Evolutionary conservation across 169 alveolate species (phyloP).

Genomic region (Eimeria zaria): DNA sequence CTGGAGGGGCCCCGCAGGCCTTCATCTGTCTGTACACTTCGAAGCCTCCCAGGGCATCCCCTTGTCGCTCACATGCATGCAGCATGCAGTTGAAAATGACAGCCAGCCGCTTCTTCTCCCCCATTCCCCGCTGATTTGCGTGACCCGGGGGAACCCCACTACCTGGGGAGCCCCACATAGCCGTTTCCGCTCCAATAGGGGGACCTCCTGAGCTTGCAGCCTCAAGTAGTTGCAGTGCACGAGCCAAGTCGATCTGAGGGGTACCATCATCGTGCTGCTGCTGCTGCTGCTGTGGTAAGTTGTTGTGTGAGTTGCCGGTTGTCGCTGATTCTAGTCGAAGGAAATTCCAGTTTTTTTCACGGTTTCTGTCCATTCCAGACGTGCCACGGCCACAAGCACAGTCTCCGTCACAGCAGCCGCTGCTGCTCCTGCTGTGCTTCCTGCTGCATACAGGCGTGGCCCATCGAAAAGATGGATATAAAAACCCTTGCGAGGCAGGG

Average conservation of each 20-base stretch:
- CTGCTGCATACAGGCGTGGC: conserved; percentile 12
- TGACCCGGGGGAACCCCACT: not conserved
- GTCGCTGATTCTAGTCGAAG: not conserved
- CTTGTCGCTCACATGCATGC: conserved; percentile 74
- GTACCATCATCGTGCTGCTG: conserved; percentile 17
- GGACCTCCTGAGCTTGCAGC: conserved; percentile 67
- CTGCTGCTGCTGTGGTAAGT: not conserved
- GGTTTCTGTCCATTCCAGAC: not conserved
- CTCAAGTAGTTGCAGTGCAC: conserved; percentile 63
- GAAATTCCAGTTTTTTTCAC: not conserved
- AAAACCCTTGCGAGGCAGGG: not conserved
- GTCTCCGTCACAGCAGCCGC: not conserved
- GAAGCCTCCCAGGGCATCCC: conserved; percentile 69
- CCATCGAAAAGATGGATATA: not conserved
- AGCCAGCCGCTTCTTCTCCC: conserved; percentile 66
- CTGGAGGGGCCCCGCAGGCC: conserved; percentile 57
- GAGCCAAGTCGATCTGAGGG: conserved; percentile 68
- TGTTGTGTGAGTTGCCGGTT: not conserved
- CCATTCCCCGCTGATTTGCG: conserved; percentile 10
- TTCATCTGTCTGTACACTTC: conserved; percentile 65
- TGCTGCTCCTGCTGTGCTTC: not conserved
- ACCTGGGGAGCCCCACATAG: not conserved
- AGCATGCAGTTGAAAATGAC: conserved; percentile 73
- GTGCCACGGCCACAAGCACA: not conserved
- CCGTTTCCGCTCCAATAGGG: not conserved